A percentile compares a stretch with the other conserved stretches of the same genome.
Conservation (phyloP, 2,329 filamentous ascomycete genomes). For the Emmonsiellopsis sp. region DNA sequence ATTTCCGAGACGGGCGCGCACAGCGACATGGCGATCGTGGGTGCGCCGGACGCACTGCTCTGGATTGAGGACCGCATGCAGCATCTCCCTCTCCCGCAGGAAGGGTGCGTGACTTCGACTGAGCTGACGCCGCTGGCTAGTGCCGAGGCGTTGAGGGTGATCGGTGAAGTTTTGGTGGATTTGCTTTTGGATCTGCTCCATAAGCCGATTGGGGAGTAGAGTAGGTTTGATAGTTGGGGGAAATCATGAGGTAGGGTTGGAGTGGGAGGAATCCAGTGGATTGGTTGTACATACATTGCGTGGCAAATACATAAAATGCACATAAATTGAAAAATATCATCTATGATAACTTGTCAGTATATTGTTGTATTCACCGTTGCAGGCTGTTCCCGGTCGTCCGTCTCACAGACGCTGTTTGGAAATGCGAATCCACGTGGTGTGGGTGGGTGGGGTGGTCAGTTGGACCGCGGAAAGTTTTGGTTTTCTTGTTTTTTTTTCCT, state of each 20-base stretch:
- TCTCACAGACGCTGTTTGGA: too few species aligned
- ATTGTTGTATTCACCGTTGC: too few species aligned
- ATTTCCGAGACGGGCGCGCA: constrained; percentile 38
- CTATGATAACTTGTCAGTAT: too few species aligned
- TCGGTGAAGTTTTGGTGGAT: neutral
- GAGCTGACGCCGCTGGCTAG: constrained; percentile 10
- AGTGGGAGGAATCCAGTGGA: neutral
- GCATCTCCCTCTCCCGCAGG: constrained; percentile 5
- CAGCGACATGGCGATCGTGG: constrained; percentile 22
- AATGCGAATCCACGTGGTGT: too few species aligned
- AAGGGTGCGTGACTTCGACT: constrained; percentile 11
- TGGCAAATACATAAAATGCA: neutral
- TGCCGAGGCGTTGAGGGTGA: constrained; percentile 4
- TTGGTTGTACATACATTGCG: neutral
- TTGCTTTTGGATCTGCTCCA: neutral
- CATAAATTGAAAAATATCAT: neutral
- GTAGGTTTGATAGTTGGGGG: neutral
- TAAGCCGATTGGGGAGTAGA: neutral
- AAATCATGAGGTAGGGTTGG: too few species aligned
- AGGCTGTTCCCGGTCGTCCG: too few species aligned
- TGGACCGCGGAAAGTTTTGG: too few species aligned
- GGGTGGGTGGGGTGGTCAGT: too few species aligned
- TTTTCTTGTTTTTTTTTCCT: too few species aligned
- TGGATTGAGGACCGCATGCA: constrained; percentile 20
- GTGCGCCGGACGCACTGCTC: constrained; percentile 22